These are phyloP conservation scores for Aurinia saxatilis DNA, from an alignment of 345 rosid species.

Conservation along the genomic window DNA sequence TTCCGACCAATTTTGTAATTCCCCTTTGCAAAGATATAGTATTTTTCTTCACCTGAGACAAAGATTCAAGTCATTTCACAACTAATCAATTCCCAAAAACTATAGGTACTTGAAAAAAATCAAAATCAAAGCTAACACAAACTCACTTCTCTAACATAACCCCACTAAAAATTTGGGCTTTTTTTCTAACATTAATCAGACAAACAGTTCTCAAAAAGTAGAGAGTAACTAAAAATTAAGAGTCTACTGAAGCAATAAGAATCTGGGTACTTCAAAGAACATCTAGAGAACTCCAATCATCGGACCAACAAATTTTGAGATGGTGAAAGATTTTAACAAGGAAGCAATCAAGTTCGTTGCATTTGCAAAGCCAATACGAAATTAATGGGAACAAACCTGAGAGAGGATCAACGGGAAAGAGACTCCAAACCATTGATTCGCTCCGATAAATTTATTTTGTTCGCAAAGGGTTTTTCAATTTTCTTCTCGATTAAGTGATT, in stretches of 20 bases:
- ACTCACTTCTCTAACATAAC: neutral
- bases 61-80: neutral
- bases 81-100: no score
- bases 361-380: conserved; percentile 10
- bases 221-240: neutral
- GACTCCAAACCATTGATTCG: conserved; percentile 67
- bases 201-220: neutral
- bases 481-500: neutral
- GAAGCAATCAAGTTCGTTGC: neutral
- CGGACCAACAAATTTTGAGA: no score
- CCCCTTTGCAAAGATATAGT: conserved; percentile 58
- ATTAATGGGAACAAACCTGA: no score
- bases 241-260: neutral
- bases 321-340: neutral
- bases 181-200: neutral
- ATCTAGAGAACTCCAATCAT: neutral
- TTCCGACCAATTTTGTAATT: conserved; percentile 69
- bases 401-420: conserved; percentile 36
- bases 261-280: neutral
- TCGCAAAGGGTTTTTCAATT: neutral
- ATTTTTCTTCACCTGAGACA: conserved; percentile 56
- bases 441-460: neutral
- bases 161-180: neutral
- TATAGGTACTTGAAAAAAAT: no score
- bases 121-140: neutral